These are phyloP conservation scores for Nymphaea thermarum DNA, from an alignment of 164 flowering plant species.

Conservation along the genomic window DNA sequence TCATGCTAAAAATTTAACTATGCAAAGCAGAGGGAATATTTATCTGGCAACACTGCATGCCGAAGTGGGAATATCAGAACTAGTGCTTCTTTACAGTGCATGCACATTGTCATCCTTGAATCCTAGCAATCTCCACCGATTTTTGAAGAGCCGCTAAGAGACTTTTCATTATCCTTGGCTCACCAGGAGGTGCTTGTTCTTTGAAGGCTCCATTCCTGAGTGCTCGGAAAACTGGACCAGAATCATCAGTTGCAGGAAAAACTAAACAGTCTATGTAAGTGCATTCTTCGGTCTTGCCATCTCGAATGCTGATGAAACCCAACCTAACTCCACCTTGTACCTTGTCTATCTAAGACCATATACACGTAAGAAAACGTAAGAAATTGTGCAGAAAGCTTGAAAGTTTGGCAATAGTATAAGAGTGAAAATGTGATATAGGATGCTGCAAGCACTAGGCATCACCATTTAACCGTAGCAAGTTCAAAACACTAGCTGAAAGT, in stretches of 20 bases:
- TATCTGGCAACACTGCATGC: too few relatives aligned
- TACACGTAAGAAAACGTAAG: not conserved
- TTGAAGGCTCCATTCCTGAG: constrained; percentile 10
- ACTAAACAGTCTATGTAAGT: constrained; percentile 12
- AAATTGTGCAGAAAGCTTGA: not conserved
- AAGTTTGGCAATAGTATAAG: too few relatives aligned
- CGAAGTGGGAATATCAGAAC: too few relatives aligned
- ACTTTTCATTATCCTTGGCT: constrained; percentile 16
- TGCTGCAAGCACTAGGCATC: too few relatives aligned
- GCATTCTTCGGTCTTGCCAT: constrained; percentile 6
- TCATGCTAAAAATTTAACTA: too few relatives aligned
- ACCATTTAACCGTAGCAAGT: too few relatives aligned
- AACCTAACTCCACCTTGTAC: constrained; percentile 12
- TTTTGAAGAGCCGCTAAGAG: constrained; percentile 10
- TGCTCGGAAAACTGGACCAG: constrained; percentile 10
- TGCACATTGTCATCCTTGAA: not conserved
- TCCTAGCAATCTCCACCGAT: constrained; percentile 10
- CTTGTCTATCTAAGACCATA: constrained; percentile 6
- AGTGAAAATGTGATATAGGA: too few relatives aligned
- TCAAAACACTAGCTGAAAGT: too few relatives aligned
- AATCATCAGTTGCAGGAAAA: constrained; percentile 5
- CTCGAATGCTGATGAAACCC: constrained; percentile 6
- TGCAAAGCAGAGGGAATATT: too few relatives aligned
- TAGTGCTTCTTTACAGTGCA: too few relatives aligned
- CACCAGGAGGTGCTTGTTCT: constrained; percentile 12